Evolutionary conservation across 768 basidiomycete genomes (phyloP), one percentile per base, ranked within the genome.

Genomic region (Leccinum uliginosum): DNA sequence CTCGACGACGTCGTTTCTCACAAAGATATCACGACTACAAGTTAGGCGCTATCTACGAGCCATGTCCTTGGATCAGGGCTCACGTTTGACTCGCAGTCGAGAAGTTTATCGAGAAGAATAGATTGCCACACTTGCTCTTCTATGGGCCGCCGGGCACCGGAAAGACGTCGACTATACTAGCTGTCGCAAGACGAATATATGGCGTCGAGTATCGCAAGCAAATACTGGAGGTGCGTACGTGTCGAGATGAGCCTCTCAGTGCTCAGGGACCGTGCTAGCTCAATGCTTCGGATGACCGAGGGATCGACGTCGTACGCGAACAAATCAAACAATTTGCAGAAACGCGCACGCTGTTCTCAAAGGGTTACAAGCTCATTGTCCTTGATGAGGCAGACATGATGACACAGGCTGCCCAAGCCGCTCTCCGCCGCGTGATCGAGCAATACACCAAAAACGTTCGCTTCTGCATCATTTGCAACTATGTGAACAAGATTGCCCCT

Each of bases 351-450:
- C 74, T 98, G 6, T 89, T 86, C 68, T 84, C 93, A 12, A 94
- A 94, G 66, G 93, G 93, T 17, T 98, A 87, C 83, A 99, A 98
- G 67, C 86, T 99, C 69, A 96, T 99, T 72, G 86, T 99, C 59
- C 84, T 99, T 32, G 97, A 99, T 64, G 97, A 99, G 73, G 97
- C 97, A n/a, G 97, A 99, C 78, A 97, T 97, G 96, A 99, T 99
- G 97, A 99, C 97, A 0, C 88, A 93, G 60, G 89, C 91, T 55
- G 97, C 97, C 1, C 97, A 99, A 69, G 91, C 95, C 3, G 97
- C 97, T 24, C 83, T 99, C 29, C 89, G 97, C 27, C 89, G 97
- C 65, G 89, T 98, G 34, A 98, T 99, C 62, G 97, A 99, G 73
- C 95, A 97, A 62, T 98, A 97, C 73, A 99, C 97, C 19, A 93